Evolutionary conservation across 306 rosid genomes (phyloP).

Genomic region (Pterocarpus macrocarpus): DNA sequence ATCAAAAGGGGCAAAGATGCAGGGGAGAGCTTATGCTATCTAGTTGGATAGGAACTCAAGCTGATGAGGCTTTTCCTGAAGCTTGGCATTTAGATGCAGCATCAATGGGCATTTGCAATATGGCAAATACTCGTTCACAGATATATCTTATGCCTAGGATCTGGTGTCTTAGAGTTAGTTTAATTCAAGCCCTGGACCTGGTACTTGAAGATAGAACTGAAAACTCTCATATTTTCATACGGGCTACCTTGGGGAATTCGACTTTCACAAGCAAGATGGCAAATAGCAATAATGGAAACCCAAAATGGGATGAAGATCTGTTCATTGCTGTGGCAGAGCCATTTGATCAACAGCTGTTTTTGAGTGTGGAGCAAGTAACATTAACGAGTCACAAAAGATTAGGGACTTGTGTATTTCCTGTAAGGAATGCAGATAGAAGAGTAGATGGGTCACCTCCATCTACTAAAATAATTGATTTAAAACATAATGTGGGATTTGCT

Average conservation of each 20-base stretch:
- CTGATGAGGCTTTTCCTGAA: slow-evolving; percentile 47
- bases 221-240: slow-evolving; percentile 43
- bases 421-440: slow-evolving; percentile 37
- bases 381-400: slow-evolving; percentile 19
- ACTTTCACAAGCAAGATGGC: slow-evolving; percentile 35
- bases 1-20: slow-evolving; percentile 19
- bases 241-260: slow-evolving; percentile 48
- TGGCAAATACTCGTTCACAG: slow-evolving; percentile 34
- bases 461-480: background rate
- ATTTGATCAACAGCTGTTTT: slow-evolving; percentile 46
- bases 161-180: slow-evolving; percentile 52
- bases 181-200: slow-evolving; percentile 45
- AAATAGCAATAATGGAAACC: slow-evolving; percentile 39
- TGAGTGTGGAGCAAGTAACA: slow-evolving; percentile 45
- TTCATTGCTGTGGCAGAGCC: slow-evolving; percentile 57
- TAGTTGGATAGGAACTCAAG: slow-evolving; percentile 58
- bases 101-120: background rate
- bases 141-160: slow-evolving; percentile 45
- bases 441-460: slow-evolving; percentile 21
- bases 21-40: slow-evolving; percentile 52
- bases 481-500: slow-evolving; percentile 22
- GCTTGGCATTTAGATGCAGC: slow-evolving; percentile 45
- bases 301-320: slow-evolving; percentile 54
- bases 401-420: slow-evolving; percentile 45
- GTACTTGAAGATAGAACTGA: slow-evolving; percentile 33